Evolutionary conservation across 768 basidiomycete genomes (phyloP), one percentile per base, ranked within the genome.

Genomic region (Suillus sp.): DNA sequence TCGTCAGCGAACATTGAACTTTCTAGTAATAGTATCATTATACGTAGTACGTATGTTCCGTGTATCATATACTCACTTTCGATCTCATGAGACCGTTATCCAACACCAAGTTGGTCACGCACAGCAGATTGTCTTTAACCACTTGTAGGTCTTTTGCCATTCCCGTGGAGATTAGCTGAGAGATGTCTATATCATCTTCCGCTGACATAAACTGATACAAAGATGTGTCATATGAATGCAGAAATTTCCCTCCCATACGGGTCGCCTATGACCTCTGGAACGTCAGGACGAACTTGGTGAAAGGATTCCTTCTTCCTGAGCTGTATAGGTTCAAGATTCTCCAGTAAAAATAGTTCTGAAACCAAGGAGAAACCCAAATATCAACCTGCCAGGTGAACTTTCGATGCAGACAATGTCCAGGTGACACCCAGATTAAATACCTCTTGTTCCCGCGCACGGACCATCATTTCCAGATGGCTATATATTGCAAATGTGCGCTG

Each of bases 1-100:
- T 95, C 70, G 91, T 93, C 61, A 92, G 81, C 74, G 93, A 95
- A 83, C 88, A 93, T 68, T 93, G 70, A 78, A 27, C 22, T n/a
- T 3, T 20, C 54, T 20, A 25, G 2, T n/a, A 7, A 20, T 42
- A 59, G 45, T 45, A 25, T 48, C 51, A 60, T 40, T 50, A 34
- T 42, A 32, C 38, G 18, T 37, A 37, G 32, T 62, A 61, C 14
- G 22, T 14, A 22, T 51, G 9, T 53, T 11, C 6, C 16, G 34
- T 50, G 37, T 62, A 54, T 25, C 14, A 42, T 62, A 13, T 48
- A 22, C 45, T 22, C 22, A 25, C 43, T 22, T 45, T 45, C 5
- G 43, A 43, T 43, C 43, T 47, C 47, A 25, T 48, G 47, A 16
- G 25, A 16, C 25, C 1, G 13, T 47, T 25, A n/a, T 25, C 2